A percentile compares a stretch with the other conserved stretches of the same genome.
Evolutionary conservation across 2,329 filamentous ascomycete genomes (phyloP).

Genomic region (Lecanicillium sp.): DNA sequence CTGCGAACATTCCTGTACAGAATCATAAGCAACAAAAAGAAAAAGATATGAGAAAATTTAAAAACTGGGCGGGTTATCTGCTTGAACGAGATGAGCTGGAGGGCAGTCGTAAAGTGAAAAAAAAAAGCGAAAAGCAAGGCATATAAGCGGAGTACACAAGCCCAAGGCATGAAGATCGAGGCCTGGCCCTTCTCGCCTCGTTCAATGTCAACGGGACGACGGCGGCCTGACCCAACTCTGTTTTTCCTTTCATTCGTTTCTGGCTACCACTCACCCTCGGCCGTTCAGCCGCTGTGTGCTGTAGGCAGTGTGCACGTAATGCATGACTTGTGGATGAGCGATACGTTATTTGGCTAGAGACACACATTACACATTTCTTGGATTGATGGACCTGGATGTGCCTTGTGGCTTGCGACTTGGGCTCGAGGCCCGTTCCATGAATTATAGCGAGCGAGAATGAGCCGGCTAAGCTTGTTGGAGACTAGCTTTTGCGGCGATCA

Average conservation of each 20-base stretch:
- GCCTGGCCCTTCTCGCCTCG: too few relatives aligned
- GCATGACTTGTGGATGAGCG: too few relatives aligned
- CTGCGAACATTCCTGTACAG: neutral
- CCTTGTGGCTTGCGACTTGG: neutral
- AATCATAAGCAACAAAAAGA: neutral
- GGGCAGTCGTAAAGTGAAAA: neutral
- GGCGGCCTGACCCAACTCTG: too few relatives aligned
- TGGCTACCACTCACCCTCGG: too few relatives aligned
- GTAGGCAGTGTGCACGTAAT: neutral
- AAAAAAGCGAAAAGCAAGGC: neutral
- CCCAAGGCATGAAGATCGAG: neutral
- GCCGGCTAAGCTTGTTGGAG: conserved; percentile 1
- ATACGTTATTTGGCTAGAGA: too few relatives aligned
- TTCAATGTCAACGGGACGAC: too few relatives aligned
- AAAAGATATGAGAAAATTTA: too few relatives aligned
- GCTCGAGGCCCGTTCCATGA: neutral
- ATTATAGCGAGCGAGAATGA: neutral
- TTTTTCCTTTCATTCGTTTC: too few relatives aligned
- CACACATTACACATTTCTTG: too few relatives aligned
- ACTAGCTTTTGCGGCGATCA: neutral
- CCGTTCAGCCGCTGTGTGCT: neutral
- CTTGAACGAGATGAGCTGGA: neutral
- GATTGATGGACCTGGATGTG: neutral
- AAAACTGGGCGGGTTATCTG: too few relatives aligned
- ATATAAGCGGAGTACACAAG: neutral